phyloP scores from a whole-genome alignment of 345 rosid species.

The Raphanus raphanistrum region DNA sequence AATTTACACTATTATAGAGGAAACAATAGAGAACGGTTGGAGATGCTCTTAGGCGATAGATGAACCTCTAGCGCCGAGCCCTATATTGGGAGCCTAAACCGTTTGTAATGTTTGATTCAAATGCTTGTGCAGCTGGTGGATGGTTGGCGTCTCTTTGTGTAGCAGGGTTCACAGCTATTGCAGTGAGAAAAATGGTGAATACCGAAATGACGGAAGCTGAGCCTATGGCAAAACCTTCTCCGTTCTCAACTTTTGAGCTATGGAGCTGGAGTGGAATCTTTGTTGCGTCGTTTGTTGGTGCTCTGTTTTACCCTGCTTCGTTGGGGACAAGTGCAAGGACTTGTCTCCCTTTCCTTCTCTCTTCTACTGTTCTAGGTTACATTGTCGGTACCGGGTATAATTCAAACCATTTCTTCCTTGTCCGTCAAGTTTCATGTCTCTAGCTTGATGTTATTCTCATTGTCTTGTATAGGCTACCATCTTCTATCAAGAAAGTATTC shows the following conservation, averaged over 20 bases:
- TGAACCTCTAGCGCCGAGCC: too few relatives aligned
- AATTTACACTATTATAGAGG: too few relatives aligned
- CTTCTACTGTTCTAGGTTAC: constrained; percentile 90
- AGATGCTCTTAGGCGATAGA: too few relatives aligned
- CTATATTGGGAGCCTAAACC: too few relatives aligned
- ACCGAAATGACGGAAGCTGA: constrained; percentile 90
- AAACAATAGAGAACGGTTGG: too few relatives aligned
- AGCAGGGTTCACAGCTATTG: constrained; percentile 83
- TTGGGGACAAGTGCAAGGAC: constrained; percentile 81
- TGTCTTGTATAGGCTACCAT: constrained; percentile 59
- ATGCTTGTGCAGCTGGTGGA: constrained; percentile 64
- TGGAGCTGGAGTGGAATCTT: constrained; percentile 82
- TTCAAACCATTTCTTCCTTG: not conserved
- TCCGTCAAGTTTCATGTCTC: not conserved
- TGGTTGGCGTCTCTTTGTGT: constrained; percentile 95
- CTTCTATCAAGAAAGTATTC: constrained; percentile 65
- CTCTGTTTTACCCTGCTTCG: constrained; percentile 65
- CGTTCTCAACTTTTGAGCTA: constrained; percentile 69
- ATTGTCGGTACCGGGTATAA: constrained; percentile 79
- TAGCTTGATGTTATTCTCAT: not conserved
- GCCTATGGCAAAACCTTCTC: constrained; percentile 86
- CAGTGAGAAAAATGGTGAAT: constrained; percentile 77
- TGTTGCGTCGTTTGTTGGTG: constrained; percentile 62
- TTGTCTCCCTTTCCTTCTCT: constrained; percentile 86
- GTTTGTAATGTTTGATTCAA: not conserved